These are phyloP conservation scores for Xylariaceae sp. DNA, from an alignment of 2,329 filamentous ascomycete genomes.

Conservation along the genomic window DNA sequence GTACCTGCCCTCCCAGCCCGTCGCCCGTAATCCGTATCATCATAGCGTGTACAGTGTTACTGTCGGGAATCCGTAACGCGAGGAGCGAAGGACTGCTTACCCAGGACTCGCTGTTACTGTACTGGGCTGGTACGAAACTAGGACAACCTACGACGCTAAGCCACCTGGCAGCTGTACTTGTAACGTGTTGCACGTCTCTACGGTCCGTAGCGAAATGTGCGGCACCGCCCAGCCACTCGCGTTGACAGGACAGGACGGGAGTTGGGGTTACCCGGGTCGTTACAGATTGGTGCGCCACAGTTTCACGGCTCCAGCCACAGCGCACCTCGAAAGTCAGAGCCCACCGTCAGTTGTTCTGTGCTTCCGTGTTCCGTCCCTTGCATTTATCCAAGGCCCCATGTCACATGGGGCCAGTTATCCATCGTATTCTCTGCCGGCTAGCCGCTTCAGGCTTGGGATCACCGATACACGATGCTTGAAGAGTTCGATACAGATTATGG, in stretches of 20 bases:
- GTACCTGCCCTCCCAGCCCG: neutral
- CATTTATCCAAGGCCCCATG: neutral
- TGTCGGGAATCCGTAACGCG: neutral
- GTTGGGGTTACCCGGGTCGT: neutral
- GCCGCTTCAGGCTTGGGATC: slow-evolving; percentile 6
- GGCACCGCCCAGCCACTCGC: neutral
- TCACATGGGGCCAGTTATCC: neutral
- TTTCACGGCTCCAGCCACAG: neutral
- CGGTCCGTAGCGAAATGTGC: neutral
- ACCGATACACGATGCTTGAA: neutral
- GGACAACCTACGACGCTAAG: too few relatives aligned
- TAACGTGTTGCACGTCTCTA: neutral
- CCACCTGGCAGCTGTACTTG: too few relatives aligned
- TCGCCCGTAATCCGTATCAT: neutral
- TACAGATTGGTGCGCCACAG: neutral
- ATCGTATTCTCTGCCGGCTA: slow-evolving; percentile 4
- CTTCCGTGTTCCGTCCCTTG: slow-evolving; percentile 7
- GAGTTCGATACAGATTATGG: neutral
- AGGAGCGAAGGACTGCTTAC: neutral
- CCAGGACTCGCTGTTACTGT: neutral
- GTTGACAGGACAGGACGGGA: neutral
- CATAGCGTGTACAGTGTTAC: neutral
- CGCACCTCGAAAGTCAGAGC: neutral
- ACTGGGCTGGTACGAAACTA: too few relatives aligned
- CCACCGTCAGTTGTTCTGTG: neutral